A percentile compares a stretch with the other conserved stretches of the same genome.
phyloP scores from a whole-genome alignment of 352 stramenopile species.

The Aphanomyces astaci region DNA sequence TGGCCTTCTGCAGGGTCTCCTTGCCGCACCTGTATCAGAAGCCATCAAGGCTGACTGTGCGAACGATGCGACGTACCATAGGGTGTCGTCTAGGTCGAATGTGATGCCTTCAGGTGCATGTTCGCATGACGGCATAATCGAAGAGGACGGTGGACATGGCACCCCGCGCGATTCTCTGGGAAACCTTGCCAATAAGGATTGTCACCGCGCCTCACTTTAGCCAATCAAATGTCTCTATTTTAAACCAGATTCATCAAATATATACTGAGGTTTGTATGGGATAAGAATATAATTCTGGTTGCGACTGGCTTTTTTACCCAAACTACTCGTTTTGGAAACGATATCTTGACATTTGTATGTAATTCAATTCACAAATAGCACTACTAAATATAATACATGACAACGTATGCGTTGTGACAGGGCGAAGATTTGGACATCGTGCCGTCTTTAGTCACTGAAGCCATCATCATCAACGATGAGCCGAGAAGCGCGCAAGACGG shows the following conservation, averaged over 20 bases:
- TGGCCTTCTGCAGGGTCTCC: constrained; percentile 41
- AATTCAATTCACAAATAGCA: not conserved
- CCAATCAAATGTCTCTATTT: constrained; percentile 3
- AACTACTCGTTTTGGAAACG: not conserved
- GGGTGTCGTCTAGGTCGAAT: constrained; percentile 74
- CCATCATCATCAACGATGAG: constrained; percentile 33
- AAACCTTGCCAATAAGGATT: not conserved
- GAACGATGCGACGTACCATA: constrained; percentile 33
- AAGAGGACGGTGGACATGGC: not conserved
- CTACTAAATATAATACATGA: not conserved
- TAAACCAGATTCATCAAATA: too few relatives aligned
- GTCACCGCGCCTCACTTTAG: not conserved
- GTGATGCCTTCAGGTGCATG: constrained; percentile 38
- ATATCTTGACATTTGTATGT: not conserved
- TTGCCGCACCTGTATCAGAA: constrained; percentile 28
- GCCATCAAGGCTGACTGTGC: not conserved
- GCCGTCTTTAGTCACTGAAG: not conserved
- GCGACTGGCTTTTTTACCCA: not conserved
- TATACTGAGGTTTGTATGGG: too few relatives aligned
- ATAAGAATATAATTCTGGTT: too few relatives aligned
- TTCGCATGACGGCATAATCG: not conserved
- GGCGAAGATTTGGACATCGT: not conserved
- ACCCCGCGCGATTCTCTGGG: not conserved
- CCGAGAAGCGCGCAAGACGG: constrained; percentile 69
- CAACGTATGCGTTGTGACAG: not conserved